Base-by-base conservation (phyloP, 2,329 filamentous ascomycete species). In the Stagonosporopsis vannaccii region DNA sequence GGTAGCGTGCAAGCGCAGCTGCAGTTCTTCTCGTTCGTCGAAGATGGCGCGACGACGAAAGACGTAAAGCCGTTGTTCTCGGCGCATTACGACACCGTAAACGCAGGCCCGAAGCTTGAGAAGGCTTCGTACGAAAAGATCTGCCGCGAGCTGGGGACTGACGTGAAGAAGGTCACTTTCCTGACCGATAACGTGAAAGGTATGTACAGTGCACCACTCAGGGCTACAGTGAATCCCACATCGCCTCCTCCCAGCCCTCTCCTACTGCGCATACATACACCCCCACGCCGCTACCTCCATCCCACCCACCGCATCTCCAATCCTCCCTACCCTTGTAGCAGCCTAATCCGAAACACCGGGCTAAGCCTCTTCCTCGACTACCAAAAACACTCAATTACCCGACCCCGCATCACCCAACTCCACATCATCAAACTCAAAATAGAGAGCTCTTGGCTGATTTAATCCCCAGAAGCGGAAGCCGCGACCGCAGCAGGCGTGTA, bases 1-100 rank as follows among this genome's bases (percentile, higher is more conserved):
- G 91, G 91, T 28, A 92, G 89, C 20, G 88, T 94, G 6, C 83
- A 88, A 19, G 91, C 91, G 13, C 91, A 95, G 80, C 91, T 92
- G 77, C 80, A 94, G 59, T 83, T 94, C 60, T 94, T 94, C 76
- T 81, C 82, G 58, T 86, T 92, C 67, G 77, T 81, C 26, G 51
- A 69, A 47, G 64, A 71, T 41, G 71, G 70, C 26, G 49, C 63
- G 20, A 65, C 57, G 4, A 75, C 84, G 7, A 77, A 82, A 57
- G 75, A 78, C 45, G 64, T 77, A 32, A 76, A 73, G 48, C 65
- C 68, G 20, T 61, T 76, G 23, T 77, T 77, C 56, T 63, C 65
- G 17, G 71, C 67, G 2, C 71, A 76, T 55, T 94, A 91, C 71
- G 91, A 95, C 74, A 94, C 90, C 3, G 85, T 90, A 56, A 94